Evolutionary conservation across 805 yeast species (phyloP).

Genomic region (Candida nonsorbophila): DNA sequence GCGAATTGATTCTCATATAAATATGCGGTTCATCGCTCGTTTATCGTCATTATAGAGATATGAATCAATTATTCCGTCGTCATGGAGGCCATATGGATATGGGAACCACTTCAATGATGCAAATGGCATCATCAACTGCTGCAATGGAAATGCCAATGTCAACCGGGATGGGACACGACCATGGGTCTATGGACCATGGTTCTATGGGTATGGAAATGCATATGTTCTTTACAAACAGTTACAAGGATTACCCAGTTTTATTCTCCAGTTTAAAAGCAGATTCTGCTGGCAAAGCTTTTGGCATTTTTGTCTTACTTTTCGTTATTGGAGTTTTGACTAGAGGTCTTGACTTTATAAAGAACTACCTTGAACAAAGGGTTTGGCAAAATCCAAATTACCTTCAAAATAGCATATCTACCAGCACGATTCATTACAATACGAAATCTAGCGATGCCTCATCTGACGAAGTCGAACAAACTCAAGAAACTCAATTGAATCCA

Average conservation of each 20-base stretch:
- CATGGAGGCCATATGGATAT: constrained; percentile 5
- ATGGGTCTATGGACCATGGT: constrained; percentile 7
- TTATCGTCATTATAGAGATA: too few species aligned
- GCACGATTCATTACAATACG: too few species aligned
- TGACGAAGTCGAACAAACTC: not conserved
- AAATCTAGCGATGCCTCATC: not conserved
- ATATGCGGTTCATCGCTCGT: too few species aligned
- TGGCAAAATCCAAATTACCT: constrained; percentile 41
- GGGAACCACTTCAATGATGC: constrained; percentile 7
- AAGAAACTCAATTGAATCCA: not conserved
- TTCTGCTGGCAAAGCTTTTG: constrained; percentile 61
- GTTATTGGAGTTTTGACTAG: constrained; percentile 54
- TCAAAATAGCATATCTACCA: too few species aligned
- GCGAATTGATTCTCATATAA: too few species aligned
- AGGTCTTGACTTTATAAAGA: constrained; percentile 52
- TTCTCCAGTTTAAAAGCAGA: constrained; percentile 52
- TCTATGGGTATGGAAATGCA: constrained; percentile 41
- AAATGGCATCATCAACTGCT: constrained; percentile 5
- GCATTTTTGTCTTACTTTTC: constrained; percentile 61
- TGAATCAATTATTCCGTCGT: too few species aligned
- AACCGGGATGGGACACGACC: constrained; percentile 10
- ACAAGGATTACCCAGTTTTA: constrained; percentile 54
- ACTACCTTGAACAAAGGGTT: constrained; percentile 64
- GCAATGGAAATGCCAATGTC: constrained; percentile 5
- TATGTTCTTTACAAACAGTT: constrained; percentile 49